Conservation (phyloP, 495 filamentous ascomycete species). For the Staphylotrichum tortipilum region DNA sequence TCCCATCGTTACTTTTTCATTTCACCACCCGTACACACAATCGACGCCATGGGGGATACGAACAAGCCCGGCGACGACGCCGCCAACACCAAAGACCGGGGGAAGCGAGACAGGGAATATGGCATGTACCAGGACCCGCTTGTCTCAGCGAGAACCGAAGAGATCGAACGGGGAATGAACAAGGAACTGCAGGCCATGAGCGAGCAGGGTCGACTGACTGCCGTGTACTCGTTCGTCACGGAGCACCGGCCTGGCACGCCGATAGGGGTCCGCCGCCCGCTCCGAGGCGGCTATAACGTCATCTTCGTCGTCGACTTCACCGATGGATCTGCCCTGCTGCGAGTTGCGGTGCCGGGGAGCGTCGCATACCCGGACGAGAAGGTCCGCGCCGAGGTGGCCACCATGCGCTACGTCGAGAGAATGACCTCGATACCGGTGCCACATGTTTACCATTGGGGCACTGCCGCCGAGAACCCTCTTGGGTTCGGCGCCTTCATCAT, state of each 20-base stretch:
- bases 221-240: not conserved
- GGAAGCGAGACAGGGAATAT: not conserved
- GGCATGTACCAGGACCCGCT: not conserved
- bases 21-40: no score
- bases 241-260: not conserved
- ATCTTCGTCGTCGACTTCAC: not conserved
- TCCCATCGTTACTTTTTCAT: no score
- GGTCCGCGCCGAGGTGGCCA: conserved; percentile 32
- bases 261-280: not conserved
- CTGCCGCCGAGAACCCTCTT: conserved; percentile 20
- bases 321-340: not conserved
- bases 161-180: not conserved
- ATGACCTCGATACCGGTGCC: conserved; percentile 37
- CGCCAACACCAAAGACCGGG: not conserved
- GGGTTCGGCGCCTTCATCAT: conserved; percentile 40
- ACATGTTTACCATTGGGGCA: conserved; percentile 27
- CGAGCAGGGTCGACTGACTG: not conserved
- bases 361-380: conserved; percentile 31
- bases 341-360: not conserved
- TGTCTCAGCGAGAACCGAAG: not conserved
- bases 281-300: conserved; percentile 2
- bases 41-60: not conserved
- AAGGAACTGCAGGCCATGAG: not conserved
- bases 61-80: not conserved
- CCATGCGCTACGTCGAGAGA: conserved; percentile 33